These are phyloP conservation scores for Aspergillus sp. DNA, from an alignment of 2,329 filamentous ascomycete genomes.

Conservation along the genomic window DNA sequence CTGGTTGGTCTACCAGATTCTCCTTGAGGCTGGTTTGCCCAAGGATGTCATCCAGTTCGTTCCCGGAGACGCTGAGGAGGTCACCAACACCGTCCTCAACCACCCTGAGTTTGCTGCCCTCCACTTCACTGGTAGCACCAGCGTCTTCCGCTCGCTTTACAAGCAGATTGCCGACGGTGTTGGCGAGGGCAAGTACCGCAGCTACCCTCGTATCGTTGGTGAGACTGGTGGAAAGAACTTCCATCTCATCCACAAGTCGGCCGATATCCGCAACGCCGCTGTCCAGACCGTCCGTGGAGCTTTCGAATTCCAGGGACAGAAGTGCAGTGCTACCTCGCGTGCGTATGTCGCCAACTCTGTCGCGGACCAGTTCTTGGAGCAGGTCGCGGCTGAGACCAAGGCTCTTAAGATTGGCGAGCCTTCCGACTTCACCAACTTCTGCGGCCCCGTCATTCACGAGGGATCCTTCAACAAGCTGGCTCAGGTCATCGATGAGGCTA, in stretches of 20 bases:
- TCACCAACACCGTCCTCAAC: constrained; percentile 71
- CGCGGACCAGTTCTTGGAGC: constrained; percentile 66
- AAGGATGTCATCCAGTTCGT: constrained; percentile 90
- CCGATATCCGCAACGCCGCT: constrained; percentile 73
- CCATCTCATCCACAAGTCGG: constrained; percentile 73
- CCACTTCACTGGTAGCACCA: constrained; percentile 90
- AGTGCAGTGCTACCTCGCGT: constrained; percentile 81
- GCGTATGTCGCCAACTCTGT: constrained; percentile 72
- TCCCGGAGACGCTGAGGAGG: constrained; percentile 77
- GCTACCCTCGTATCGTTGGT: constrained; percentile 84
- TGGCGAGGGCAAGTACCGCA: constrained; percentile 73
- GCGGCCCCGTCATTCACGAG: constrained; percentile 81
- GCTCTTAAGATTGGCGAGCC: constrained; percentile 68
- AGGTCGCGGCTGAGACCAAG: constrained; percentile 63
- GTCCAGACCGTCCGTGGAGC: constrained; percentile 80
- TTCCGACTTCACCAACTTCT: constrained; percentile 69
- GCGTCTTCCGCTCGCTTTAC: constrained; percentile 84
- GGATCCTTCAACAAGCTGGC: constrained; percentile 76
- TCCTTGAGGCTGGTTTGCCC: constrained; percentile 85
- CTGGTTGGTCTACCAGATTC: constrained; percentile 84
- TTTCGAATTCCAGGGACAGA: constrained; percentile 89
- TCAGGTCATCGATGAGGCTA: constrained; percentile 73
- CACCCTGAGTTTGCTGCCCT: constrained; percentile 83
- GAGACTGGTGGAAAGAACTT: constrained; percentile 95
- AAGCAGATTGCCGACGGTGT: constrained; percentile 79